Conservation (phyloP, 2,329 filamentous ascomycete species). For the Aspergillus hortae region DNA sequence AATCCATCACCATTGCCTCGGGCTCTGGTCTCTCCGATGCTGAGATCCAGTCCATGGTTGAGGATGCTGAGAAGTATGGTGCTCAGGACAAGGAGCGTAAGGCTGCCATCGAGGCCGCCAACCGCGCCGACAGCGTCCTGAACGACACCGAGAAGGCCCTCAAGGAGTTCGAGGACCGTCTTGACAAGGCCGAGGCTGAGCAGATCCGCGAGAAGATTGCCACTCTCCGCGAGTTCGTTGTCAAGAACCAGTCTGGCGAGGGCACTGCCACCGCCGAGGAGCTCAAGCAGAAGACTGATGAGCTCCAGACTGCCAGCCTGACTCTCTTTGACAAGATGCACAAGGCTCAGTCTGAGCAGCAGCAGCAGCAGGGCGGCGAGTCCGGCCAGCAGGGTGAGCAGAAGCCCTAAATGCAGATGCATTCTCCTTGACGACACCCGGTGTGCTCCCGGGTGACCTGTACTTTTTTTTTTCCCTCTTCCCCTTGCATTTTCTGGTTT, state of each 20-base stretch:
- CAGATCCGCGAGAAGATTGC: slow-evolving; percentile 91
- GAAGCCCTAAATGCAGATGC: slow-evolving; percentile 57
- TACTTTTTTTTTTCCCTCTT: slow-evolving; percentile 23
- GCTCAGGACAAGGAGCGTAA: slow-evolving; percentile 97
- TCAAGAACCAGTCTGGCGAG: slow-evolving; percentile 93
- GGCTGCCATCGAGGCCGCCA: slow-evolving; percentile 89
- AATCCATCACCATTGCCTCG: slow-evolving; percentile 98
- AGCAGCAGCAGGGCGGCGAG: slow-evolving; percentile 47
- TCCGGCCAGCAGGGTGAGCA: slow-evolving; percentile 56
- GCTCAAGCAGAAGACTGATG: slow-evolving; percentile 98
- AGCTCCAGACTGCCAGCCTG: slow-evolving; percentile 91
- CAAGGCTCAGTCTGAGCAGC: slow-evolving; percentile 76
- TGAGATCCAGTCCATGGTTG: slow-evolving; percentile 96
- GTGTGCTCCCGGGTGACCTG: slow-evolving; percentile 8
- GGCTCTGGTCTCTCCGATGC: slow-evolving; percentile 92
- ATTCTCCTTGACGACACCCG: slow-evolving; percentile 16
- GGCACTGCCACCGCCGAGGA: slow-evolving; percentile 79
- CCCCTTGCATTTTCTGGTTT: slow-evolving; percentile 16
- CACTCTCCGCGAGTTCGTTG: slow-evolving; percentile 79
- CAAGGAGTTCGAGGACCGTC: slow-evolving; percentile 91
- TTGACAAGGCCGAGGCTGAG: slow-evolving; percentile 94
- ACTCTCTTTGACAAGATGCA: slow-evolving; percentile 99
- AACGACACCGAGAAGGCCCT: slow-evolving; percentile 98
- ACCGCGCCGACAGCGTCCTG: slow-evolving; percentile 91
- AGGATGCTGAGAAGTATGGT: slow-evolving; percentile 95